A percentile compares a stretch with the other conserved stretches of the same genome.
Evolutionary conservation across 2,329 filamentous ascomycete species (phyloP).

Genomic region (Diaporthe citri): DNA sequence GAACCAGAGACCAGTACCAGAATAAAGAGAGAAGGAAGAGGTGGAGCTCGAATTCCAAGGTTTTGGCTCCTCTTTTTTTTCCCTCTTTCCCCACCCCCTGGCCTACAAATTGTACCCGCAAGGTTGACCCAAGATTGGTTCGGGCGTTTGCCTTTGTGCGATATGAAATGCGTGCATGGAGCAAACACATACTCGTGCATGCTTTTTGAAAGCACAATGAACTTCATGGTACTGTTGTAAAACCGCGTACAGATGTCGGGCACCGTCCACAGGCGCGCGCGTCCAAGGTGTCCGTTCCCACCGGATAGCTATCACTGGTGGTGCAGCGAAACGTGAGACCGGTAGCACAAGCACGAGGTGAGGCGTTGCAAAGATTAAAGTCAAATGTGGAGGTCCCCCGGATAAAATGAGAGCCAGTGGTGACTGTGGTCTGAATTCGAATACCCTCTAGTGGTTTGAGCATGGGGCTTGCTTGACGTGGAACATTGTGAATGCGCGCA

Average conservation of each 20-base stretch:
- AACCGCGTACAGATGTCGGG: background rate
- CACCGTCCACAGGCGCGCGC: background rate
- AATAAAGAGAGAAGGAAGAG: too few relatives aligned
- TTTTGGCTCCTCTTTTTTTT: too few relatives aligned
- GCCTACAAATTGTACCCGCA: background rate
- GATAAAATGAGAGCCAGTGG: background rate
- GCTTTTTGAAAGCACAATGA: background rate
- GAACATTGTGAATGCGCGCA: background rate
- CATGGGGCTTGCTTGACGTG: background rate
- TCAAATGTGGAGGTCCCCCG: too few relatives aligned
- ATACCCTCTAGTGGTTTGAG: background rate
- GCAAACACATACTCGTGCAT: background rate
- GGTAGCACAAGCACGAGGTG: background rate
- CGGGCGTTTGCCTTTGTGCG: background rate
- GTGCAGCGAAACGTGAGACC: background rate
- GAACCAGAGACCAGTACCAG: too few relatives aligned
- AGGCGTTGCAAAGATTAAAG: background rate
- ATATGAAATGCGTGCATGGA: background rate
- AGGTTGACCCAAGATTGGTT: too few relatives aligned
- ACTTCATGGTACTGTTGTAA: background rate
- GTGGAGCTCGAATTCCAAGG: too few relatives aligned
- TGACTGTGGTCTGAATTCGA: background rate
- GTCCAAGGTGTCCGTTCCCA: background rate
- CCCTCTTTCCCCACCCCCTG: too few relatives aligned
- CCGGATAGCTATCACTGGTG: background rate